Evolutionary conservation across 83 land plant species (phyloP), one percentile per base, ranked within the genome.

Genomic region (Picea mariana): DNA sequence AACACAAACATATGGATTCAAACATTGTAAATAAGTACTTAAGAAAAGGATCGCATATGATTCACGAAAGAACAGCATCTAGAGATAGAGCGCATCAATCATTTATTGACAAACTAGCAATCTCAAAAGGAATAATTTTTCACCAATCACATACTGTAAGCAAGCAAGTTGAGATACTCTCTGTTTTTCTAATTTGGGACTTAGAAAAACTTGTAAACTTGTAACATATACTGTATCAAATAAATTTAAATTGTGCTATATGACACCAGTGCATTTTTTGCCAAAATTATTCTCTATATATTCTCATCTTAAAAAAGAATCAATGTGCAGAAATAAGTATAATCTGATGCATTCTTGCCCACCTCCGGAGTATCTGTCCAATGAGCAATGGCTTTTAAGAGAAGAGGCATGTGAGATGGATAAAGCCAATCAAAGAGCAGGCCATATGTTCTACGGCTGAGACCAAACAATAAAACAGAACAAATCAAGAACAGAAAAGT

Each of bases 331-430:
- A 24, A 6, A 21, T 17, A n/a, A n/a, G 4, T 20, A 21, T 73
- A 42, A 73, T 20, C 42, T 9, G 58, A 49, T 73, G 9, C 31
- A 23, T 42, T 15, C 18, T 62, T 9, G n/a, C 88, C 58, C 63
- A 96, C 98, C 93, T 96, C 97, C 24, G 98, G 98, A 44, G 91
- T 86, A 82, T 92, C 97, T 73, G 91, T 81, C 98, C 97, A 96
- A 78, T 89, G 91, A 18, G 90, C 86, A 62, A 92, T 66, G 77
- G 89, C 97, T 86, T 89, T 91, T 27, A 96, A 79, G 67, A 96
- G 87, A 85, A 96, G 87, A 49, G 95, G 95, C 91, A 93, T 89
- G 67, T 96, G 99, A 11, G 93, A 89, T 18, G 99, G 97, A 90
- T 96, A 96, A 16, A 96, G 76, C 99, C 97, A 96, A 77, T 96